phyloP scores from a whole-genome alignment of 768 basidiomycete species.

The Tricholoma terreum region DNA sequence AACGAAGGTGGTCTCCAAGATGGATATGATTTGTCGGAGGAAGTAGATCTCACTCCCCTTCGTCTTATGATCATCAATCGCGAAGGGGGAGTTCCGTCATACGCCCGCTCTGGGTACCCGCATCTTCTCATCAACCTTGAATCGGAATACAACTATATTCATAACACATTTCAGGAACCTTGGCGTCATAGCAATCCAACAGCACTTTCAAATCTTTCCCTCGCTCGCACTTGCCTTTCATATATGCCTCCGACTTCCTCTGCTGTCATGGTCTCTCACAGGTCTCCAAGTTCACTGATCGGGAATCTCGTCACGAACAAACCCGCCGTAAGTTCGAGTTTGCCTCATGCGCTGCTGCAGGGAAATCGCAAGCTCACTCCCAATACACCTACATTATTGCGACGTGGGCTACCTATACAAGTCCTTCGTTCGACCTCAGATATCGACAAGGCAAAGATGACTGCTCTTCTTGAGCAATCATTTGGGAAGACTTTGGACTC shows the following conservation, averaged over 20 bases:
- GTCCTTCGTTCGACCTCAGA: conserved; percentile 70
- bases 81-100: conserved; percentile 96
- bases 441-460: conserved; percentile 75
- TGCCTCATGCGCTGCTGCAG: conserved; percentile 90
- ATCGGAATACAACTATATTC: conserved; percentile 84
- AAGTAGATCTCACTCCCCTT: conserved; percentile 84
- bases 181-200: conserved; percentile 84
- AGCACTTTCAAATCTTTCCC: conserved; percentile 77
- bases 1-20: conserved; percentile 25
- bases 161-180: conserved; percentile 71
- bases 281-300: conserved; percentile 91
- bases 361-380: conserved; percentile 81
- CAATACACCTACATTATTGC: conserved; percentile 90
- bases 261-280: conserved; percentile 96
- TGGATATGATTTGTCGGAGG: conserved; percentile 42
- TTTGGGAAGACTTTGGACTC: conserved; percentile 75
- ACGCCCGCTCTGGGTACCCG: conserved; percentile 90
- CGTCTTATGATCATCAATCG: conserved; percentile 97
- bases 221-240: conserved; percentile 81
- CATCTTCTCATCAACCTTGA: conserved; percentile 94
- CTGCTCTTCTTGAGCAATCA: conserved; percentile 79
- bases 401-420: conserved; percentile 83
- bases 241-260: conserved; percentile 95
- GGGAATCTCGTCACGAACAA: conserved; percentile 98
- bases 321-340: conserved; percentile 90